Conservation (phyloP, 78 protist species). For the Dictyostelium citrinum region DNA sequence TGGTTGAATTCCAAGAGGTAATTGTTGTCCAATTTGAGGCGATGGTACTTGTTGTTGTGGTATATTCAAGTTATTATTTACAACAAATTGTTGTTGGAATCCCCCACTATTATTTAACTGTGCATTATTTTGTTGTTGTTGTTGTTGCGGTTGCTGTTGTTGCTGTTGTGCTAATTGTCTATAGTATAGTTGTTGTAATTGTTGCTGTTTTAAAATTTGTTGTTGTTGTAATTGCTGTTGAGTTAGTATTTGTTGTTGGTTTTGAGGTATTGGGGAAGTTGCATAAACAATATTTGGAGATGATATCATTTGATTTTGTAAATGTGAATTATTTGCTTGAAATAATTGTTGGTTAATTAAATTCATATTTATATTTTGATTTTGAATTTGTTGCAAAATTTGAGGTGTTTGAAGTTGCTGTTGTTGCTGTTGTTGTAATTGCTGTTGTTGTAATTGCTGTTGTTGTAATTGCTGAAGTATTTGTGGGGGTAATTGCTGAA, state of each 20-base stretch:
- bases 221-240: neutral
- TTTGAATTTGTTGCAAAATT: neutral
- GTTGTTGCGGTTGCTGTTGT: neutral
- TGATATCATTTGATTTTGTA: neutral
- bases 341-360: neutral
- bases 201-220: neutral
- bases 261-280: neutral
- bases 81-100: neutral
- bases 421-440: neutral
- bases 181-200: neutral
- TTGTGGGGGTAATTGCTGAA: neutral
- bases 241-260: neutral
- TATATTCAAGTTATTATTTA: neutral
- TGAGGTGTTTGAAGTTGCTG: neutral
- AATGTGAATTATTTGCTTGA: neutral
- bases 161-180: neutral
- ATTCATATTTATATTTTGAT: neutral
- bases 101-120: neutral
- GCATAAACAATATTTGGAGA: neutral
- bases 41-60: neutral
- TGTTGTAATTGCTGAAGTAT: neutral
- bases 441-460: neutral
- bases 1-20: neutral
- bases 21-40: neutral
- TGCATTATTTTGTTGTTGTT: neutral